Percentiles rank a stretch among this genome's conserved stretches.
Conservation (phyloP, 2,329 filamentous ascomycete species). For the Calonectria henricotiae region DNA sequence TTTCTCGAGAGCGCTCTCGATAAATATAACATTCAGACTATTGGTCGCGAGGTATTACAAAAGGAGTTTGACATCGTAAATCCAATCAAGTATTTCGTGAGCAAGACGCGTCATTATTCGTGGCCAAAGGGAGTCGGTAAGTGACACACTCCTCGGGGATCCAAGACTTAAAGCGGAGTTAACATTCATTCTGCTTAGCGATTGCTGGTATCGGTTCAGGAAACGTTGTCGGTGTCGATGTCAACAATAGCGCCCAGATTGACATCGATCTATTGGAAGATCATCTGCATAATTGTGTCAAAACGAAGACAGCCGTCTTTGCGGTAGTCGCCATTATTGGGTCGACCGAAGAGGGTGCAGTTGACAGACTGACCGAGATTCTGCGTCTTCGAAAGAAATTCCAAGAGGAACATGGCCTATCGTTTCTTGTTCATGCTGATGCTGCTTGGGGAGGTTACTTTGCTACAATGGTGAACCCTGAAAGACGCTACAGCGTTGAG, state of each 20-base stretch:
- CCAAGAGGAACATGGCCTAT: slow-evolving; percentile 60
- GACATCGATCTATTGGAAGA: slow-evolving; percentile 56
- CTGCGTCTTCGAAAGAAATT: slow-evolving; percentile 60
- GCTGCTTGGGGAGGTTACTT: slow-evolving; percentile 70
- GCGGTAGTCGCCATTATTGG: slow-evolving; percentile 65
- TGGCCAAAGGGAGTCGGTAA: slow-evolving; percentile 67
- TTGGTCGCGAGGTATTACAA: slow-evolving; percentile 60
- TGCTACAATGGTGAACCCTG: slow-evolving; percentile 61
- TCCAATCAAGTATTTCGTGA: slow-evolving; percentile 58
- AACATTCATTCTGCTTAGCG: slow-evolving; percentile 49
- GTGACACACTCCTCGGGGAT: slow-evolving; percentile 30
- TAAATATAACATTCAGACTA: slow-evolving; percentile 58
- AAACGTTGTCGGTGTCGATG: slow-evolving; percentile 60
- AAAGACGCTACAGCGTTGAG: slow-evolving; percentile 42
- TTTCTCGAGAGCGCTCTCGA: slow-evolving; percentile 54
- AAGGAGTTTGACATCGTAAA: slow-evolving; percentile 54
- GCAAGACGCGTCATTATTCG: slow-evolving; percentile 65
- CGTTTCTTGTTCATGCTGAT: slow-evolving; percentile 65
- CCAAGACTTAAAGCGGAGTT: neutral
- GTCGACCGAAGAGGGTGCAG: slow-evolving; percentile 66
- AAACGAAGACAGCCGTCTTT: slow-evolving; percentile 57
- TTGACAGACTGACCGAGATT: slow-evolving; percentile 61
- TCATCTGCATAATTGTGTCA: slow-evolving; percentile 54
- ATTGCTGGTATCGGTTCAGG: slow-evolving; percentile 64
- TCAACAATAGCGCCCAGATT: slow-evolving; percentile 61